Evolutionary conservation across 1,139 yeast species (phyloP), one percentile per base, ranked within the genome.

Genomic region (Yamadazyma epiphylla): DNA sequence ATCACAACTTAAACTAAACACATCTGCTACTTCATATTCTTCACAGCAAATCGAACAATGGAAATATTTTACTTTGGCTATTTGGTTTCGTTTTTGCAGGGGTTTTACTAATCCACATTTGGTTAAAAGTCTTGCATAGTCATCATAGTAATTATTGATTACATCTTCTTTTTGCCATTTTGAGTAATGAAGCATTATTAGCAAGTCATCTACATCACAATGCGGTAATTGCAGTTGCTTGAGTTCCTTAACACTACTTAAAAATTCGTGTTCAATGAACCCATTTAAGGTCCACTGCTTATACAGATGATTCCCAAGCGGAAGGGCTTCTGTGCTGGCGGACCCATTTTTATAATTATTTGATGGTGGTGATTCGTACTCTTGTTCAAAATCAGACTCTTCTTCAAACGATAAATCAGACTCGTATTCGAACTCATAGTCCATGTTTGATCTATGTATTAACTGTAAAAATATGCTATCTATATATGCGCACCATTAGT

Each of bases 81-180:
- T 53, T 8, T 27, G 41, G 30, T 47, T 50, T 7, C 20, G 15
- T 19, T 29, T 28, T 10, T 42, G 43, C 33, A 19, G 31, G 27
- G 13, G 32, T 29, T 11, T 44, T 21, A 29, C 15, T 23, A 81
- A 43, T 1, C 91, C 89, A 21, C 78, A 72, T 10, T 55, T 56
- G 4, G 50, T 45, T 22, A 72, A 51, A 3, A 80, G 62, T 11
- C 55, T 51, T 4, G 56, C 60, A 31, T 72, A 62, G 37, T 76
- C 61, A 28, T 74, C 81, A 47, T 82, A 77, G 57, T 72, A 85
- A 26, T 69, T 70, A 38, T 86, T 89, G 31, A 85, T 63, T 24
- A 86, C 67, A 30, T 73, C 73, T 36, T 85, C 94, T 26, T 74
- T 72, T 50, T 81, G 86, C 95, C 95, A 87, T 29, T 72, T 69